Evolutionary conservation across 179 eudicot genomes (phyloP), one percentile per base, ranked within the genome.

Genomic region (Nepenthes alata): DNA sequence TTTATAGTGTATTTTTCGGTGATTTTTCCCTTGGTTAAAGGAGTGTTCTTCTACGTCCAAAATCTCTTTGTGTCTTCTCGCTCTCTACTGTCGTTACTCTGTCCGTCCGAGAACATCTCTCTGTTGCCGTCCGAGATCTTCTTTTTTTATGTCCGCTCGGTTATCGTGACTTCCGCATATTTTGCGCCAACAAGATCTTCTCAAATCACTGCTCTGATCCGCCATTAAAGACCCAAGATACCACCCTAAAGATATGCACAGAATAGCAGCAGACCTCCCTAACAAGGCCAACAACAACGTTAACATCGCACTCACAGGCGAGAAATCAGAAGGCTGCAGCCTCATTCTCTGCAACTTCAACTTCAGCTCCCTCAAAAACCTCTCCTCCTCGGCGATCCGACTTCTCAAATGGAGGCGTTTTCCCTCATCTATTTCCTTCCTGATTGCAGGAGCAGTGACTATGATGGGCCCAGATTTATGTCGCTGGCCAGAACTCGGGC

Each of bases 171-270:
- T n/a, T n/a, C n/a, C n/a, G n/a, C n/a, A n/a, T n/a, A n/a, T n/a
- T 64, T 44, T 8, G 45, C 5, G n/a, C n/a, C n/a, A n/a, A n/a
- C n/a, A n/a, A 54, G 60, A 62, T 37, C 41, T 55, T 10, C 56
- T 61, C 41, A 39, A 9, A 34, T 38, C 47, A 4, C 35, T 12
- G n/a, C 45, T 35, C 12, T 55, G 55, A 10, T 38, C 39, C 1
- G 53, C 48, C 1, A 68, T 61, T 37, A 66, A 37, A 11, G 72
- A 61, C 1, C 61, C 37, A 25, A 68, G 45, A 49, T 68, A 68
- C 66, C 66, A 68, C 11, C 66, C 72, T 11, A 68, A 13, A 12
- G 72, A 61, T 2, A 66, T 67, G 41, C 71, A 67, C 60, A 67
- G 38, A 2, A 67, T 60, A 1, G 71, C 65, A 12, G 45, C 57